phyloP scores from a whole-genome alignment of 2,329 filamentous ascomycete species.

The Fusarium sublunatum region DNA sequence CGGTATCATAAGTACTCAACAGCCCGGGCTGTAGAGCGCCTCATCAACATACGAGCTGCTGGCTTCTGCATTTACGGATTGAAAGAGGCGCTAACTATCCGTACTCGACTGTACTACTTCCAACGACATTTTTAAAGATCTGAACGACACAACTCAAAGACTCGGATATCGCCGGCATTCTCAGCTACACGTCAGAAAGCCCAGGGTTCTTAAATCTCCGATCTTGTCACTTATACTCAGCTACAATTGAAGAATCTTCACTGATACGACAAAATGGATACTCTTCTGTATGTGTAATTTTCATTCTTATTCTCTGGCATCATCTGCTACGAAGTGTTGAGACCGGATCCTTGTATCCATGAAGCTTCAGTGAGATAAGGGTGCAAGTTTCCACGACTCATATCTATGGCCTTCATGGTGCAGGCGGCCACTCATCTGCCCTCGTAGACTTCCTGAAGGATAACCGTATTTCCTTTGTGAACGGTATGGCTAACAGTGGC shows the following conservation, averaged over 20 bases:
- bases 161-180: neutral
- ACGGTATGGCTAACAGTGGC: conserved; percentile 34
- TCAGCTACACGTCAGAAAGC: conserved; percentile 7
- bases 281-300: conserved; percentile 66
- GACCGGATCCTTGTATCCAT: neutral
- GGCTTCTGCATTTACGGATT: neutral
- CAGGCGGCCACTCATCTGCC: neutral
- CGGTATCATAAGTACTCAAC: conserved; percentile 6
- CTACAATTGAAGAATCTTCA: conserved; percentile 9
- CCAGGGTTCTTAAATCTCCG: neutral
- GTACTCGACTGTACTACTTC: neutral
- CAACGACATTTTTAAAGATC: neutral
- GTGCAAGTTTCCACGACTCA: neutral
- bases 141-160: neutral
- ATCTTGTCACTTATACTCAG: conserved; percentile 3
- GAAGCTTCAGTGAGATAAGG: neutral
- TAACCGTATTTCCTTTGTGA: neutral
- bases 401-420: neutral
- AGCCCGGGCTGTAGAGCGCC: conserved; percentile 1
- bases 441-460: neutral
- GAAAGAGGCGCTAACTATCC: neutral
- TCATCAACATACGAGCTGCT: neutral
- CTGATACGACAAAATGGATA: conserved; percentile 63
- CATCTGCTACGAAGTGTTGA: neutral
- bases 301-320: neutral